These are phyloP conservation scores for Backusella sp. DNA, from an alignment of 192 early-diverging fungal genomes.

Conservation along the genomic window DNA sequence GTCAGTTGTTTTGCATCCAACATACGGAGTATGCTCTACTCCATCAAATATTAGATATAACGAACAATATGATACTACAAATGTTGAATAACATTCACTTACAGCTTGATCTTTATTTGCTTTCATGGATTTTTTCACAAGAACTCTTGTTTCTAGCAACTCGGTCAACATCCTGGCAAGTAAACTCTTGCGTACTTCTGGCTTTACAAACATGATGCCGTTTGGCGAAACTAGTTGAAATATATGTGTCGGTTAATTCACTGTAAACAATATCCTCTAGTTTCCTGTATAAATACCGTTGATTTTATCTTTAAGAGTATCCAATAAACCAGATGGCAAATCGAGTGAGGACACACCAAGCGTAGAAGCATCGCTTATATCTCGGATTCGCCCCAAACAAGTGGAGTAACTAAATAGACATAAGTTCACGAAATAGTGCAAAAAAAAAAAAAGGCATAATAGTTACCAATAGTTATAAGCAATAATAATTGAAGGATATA, in stretches of 20 bases:
- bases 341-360: constrained; percentile 67
- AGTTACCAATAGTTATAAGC: constrained; percentile 88
- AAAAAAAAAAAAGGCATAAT: constrained; percentile 9
- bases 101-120: constrained; percentile 60
- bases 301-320: constrained; percentile 65
- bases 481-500: constrained; percentile 96
- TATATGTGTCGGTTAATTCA: not conserved
- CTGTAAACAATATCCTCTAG: not conserved
- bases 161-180: constrained; percentile 83
- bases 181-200: constrained; percentile 73
- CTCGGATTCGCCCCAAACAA: constrained; percentile 63
- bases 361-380: constrained; percentile 39
- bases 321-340: constrained; percentile 62
- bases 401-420: constrained; percentile 66
- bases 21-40: constrained; percentile 56
- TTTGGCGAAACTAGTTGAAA: constrained; percentile 67
- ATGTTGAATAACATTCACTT: not conserved
- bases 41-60: not conserved
- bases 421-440: not conserved
- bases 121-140: constrained; percentile 89
- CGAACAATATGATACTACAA: not conserved
- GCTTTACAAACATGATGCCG: constrained; percentile 84
- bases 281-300: constrained; percentile 40
- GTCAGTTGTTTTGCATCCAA: constrained; percentile 84
- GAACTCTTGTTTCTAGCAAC: constrained; percentile 84